These are phyloP conservation scores for Actinidia chinensis DNA, from an alignment of 179 eudicot genomes.

Conservation along the genomic window DNA sequence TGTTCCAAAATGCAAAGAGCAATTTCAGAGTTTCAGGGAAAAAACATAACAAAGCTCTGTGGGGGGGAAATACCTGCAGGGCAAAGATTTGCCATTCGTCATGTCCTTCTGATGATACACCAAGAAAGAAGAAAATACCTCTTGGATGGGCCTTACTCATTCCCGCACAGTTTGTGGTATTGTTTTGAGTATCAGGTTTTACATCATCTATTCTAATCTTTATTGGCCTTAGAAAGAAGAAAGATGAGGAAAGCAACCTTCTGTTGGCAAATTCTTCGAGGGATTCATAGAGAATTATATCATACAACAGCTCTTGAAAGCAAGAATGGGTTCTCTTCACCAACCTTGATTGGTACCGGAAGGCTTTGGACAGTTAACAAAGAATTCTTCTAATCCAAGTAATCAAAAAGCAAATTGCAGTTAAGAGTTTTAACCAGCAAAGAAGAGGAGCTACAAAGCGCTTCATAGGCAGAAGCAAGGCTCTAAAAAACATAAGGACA, in stretches of 20 bases:
- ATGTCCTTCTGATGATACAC: background rate
- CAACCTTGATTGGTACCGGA: constrained; percentile 14
- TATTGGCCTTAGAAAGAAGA: constrained; percentile 8
- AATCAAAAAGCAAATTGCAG: constrained; percentile 1
- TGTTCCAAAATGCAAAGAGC: constrained; percentile 16
- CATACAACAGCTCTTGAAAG: background rate
- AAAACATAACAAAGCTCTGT: constrained; percentile 21
- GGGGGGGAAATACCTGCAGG: constrained; percentile 19
- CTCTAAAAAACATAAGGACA: constrained; percentile 1
- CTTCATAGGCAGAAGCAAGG: background rate
- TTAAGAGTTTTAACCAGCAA: constrained; percentile 9
- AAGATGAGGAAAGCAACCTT: background rate
- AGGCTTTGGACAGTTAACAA: background rate
- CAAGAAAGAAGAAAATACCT: background rate
- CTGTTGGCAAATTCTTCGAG: background rate
- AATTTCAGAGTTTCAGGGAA: constrained; percentile 17
- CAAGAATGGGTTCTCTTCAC: constrained; percentile 7
- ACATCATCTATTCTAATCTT: background rate
- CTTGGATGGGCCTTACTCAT: background rate
- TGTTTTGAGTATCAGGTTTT: background rate
- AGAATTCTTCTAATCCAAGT: background rate
- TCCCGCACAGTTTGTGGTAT: background rate
- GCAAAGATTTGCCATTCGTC: background rate
- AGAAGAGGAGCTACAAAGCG: constrained; percentile 1
- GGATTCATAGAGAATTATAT: background rate